A percentile compares a stretch with the other conserved stretches of the same genome.
These are phyloP conservation scores for Diaporthe sp. DNA, from an alignment of 2,329 filamentous ascomycete genomes.

Conservation along the genomic window DNA sequence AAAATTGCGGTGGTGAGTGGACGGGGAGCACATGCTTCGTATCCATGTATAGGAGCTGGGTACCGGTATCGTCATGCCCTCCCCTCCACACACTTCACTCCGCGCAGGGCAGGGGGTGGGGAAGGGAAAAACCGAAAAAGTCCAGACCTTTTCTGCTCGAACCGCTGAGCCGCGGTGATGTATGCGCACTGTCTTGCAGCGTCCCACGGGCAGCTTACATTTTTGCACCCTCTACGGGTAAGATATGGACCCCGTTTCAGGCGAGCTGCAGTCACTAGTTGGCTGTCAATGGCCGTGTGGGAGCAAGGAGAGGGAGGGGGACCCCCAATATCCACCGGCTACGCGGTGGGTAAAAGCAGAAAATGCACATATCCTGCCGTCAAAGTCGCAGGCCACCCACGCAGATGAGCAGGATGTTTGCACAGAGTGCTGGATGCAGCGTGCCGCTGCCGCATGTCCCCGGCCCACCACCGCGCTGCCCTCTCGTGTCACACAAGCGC, in stretches of 20 bases:
- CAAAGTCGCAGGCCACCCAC: conserved; percentile 13
- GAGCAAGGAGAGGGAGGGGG: neutral
- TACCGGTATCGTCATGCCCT: conserved; percentile 9
- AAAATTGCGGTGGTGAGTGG: conserved; percentile 7
- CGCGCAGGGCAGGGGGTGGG: neutral
- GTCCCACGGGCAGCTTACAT: conserved; percentile 22
- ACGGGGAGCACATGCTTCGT: conserved; percentile 5
- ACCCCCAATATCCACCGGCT: neutral
- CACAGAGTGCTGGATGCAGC: conserved; percentile 13
- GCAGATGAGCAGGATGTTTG: conserved; percentile 9
- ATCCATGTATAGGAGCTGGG: conserved; percentile 20
- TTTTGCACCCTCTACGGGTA: neutral
- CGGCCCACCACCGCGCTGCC: neutral
- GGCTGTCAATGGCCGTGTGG: neutral
- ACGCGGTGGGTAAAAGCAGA: conserved; percentile 3
- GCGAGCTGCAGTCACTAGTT: conserved; percentile 27
- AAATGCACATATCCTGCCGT: conserved; percentile 7
- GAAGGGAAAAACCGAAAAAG: neutral
- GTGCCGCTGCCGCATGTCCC: conserved; percentile 30
- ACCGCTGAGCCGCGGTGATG: conserved; percentile 29
- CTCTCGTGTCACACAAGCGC: neutral
- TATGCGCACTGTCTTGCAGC: conserved; percentile 24
- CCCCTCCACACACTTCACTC: conserved; percentile 4
- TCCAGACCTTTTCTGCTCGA: conserved; percentile 28
- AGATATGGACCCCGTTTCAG: conserved; percentile 17